Percentiles rank a stretch among this genome's conserved stretches.
Conservation (phyloP, 2,329 filamentous ascomycete genomes). For the Pezicula carpinea region DNA sequence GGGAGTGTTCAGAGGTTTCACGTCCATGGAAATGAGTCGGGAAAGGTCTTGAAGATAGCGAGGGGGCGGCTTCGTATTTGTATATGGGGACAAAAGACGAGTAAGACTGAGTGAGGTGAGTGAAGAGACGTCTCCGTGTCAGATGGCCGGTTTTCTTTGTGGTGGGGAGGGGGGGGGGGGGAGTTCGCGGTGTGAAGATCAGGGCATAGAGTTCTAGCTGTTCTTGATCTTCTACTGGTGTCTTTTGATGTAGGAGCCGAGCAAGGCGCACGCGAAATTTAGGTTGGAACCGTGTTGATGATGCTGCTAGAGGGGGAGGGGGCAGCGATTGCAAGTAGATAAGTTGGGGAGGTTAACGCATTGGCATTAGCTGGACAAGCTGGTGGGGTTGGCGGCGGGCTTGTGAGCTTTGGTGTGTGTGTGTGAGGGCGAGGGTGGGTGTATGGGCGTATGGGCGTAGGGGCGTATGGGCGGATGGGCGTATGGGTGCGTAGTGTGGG, state of each 20-base stretch:
- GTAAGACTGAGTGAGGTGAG: not conserved
- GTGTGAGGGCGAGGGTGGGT: not conserved
- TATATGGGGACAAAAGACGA: not conserved
- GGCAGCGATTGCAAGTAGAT: slow-evolving; percentile 2
- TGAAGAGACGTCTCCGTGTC: not conserved
- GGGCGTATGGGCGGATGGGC: too few species aligned
- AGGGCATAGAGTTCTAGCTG: too few species aligned
- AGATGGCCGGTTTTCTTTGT: slow-evolving; percentile 1
- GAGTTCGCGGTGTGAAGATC: too few species aligned
- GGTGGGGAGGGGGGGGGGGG: not conserved
- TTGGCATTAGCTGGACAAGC: slow-evolving; percentile 6
- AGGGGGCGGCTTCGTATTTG: not conserved
- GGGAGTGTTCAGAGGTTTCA: not conserved
- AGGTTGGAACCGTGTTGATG: slow-evolving; percentile 4
- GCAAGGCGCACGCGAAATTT: not conserved
- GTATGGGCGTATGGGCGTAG: too few species aligned
- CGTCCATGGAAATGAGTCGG: slow-evolving; percentile 11
- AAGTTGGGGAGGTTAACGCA: slow-evolving; percentile 5
- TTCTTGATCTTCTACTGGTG: too few species aligned
- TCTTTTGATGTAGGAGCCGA: not conserved
- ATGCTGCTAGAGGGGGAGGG: not conserved
- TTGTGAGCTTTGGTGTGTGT: not conserved
- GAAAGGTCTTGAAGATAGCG: not conserved
- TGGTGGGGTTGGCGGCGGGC: not conserved
- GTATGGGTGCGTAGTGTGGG: too few species aligned